Base-by-base conservation (phyloP, 2,329 filamentous ascomycete genomes). In the Arthrobotrys pseudoclavata region DNA sequence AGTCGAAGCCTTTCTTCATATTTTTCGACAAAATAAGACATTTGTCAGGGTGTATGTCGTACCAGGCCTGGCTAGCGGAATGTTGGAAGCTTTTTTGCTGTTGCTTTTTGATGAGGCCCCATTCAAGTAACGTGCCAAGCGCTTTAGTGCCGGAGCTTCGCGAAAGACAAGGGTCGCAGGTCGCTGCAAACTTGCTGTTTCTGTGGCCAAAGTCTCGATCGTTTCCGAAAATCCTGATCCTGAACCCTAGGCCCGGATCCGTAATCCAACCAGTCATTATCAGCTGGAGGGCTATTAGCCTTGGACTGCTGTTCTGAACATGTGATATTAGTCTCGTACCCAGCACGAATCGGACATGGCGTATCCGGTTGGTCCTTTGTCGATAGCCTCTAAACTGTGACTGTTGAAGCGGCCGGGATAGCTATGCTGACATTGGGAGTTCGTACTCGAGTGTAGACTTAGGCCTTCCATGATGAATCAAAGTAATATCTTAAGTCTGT, bases 151-250 rank as follows among this genome's bases (percentile, higher is more conserved):
- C 71, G 71, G 72, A 69, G 72, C 72, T 76, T 76, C 69, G 72
- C 72, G 72, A 76, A 55, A 55, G 42, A 20, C 69, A 52, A 26
- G 50, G 52, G 53, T 31, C n/a, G 18, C 20, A 22, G 26, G 22
- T 10, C 20, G 9, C 24, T 22, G 57, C 60, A 66, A 66, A 72
- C 62, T 31, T 76, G 71, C 47, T 31, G 18, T 13, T 42, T 45
- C 7, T 34, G 72, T 76, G 72, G 72, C 72, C 50, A 76, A 64
- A 42, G 40, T 26, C 47, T 76, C 71, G 66, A 76, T 76, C 45
- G 72, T 76, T 76, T 76, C 72, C 72, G 72, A 76, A 76, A 76
- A 76, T 69, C 71, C 50, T 76, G 71, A 52, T 63, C 42, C 26
- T 52, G 24, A 20, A 29, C 29, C 48, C 48, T 18, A 53, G 29